Base-by-base conservation (phyloP, 305 asterid genomes). In the Stenogyne calaminthoides region DNA sequence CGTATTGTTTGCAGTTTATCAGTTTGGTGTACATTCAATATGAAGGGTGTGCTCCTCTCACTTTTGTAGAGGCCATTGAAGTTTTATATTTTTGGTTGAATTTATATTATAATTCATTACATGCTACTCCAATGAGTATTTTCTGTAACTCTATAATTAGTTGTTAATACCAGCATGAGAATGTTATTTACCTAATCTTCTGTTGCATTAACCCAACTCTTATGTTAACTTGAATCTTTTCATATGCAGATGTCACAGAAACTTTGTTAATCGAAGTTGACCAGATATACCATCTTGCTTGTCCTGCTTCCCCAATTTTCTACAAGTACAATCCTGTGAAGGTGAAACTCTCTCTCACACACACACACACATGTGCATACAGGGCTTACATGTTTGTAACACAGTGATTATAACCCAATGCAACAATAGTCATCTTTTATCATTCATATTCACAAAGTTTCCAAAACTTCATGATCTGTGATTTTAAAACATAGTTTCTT, bases 301-400 rank as follows among this genome's bases (percentile, higher is more conserved):
- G 99, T 72, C 99, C 99, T 25, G 99, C 99, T 67, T 94, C 99
- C 72, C 99, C 99, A 6, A 92, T 94, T 76, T 94, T 94, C 80
- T 95, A 95, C 89, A 92, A 95, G 76, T 86, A 95, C 82, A 95
- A 95, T 78, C 98, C 99, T 62, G 97, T 95, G 62, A 92, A 95
- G 99, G 99, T 80, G 65, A 68, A 89, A 78, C 66, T 5, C 74
- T 69, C 16, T 37, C 56, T 39, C 55, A 42, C 16, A 51, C 42
- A 64, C 18, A 25, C 29, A 2, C 71, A 32, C 7, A 32, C 36
- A 32, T 6, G 36, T 46, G 36, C 36, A 5, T 15, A 52, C 51
- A 68, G 32, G 5, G 22, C 14, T 62, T 32, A 42, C 32, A 4
- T 68, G 20, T 63, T 68, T 5, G 9, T 56, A 29, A 6, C 36